Evolutionary conservation across 108 stramenopile species (phyloP).

Genomic region (Skeletonema grethae): DNA sequence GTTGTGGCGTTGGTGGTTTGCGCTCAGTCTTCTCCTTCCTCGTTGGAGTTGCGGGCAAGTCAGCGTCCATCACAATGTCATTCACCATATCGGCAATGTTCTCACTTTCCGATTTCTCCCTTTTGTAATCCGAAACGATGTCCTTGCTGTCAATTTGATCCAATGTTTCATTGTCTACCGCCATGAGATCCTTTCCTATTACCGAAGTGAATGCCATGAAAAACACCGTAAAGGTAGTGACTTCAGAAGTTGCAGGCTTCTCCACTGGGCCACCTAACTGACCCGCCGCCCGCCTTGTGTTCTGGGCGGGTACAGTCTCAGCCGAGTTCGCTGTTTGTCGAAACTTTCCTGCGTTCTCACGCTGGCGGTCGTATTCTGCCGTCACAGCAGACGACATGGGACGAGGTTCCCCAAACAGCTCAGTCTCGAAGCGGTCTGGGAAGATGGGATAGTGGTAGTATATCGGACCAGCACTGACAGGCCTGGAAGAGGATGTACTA

Average conservation of each 20-base stretch:
- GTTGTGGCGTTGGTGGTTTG: slow-evolving; percentile 1
- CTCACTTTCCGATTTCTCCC: background rate
- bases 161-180: slow-evolving; percentile 60
- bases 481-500: slow-evolving; percentile 84
- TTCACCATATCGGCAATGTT: background rate
- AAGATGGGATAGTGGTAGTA: slow-evolving; percentile 49
- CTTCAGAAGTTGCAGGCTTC: slow-evolving; percentile 57
- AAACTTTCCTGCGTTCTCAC: slow-evolving; percentile 82
- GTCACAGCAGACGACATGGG: slow-evolving; percentile 83
- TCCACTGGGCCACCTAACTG: slow-evolving; percentile 28
- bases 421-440: slow-evolving; percentile 65
- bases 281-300: slow-evolving; percentile 24
- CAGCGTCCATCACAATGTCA: background rate
- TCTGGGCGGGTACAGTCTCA: slow-evolving; percentile 16
- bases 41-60: background rate
- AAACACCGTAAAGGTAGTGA: slow-evolving; percentile 84
- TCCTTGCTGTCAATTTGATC: slow-evolving; percentile 54
- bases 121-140: slow-evolving; percentile 72
- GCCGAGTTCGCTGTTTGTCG: slow-evolving; percentile 45
- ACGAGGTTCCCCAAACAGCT: slow-evolving; percentile 74
- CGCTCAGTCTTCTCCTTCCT: background rate
- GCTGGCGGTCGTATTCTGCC: slow-evolving; percentile 86
- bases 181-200: slow-evolving; percentile 77
- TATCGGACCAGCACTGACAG: slow-evolving; percentile 17
- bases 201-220: slow-evolving; percentile 83